Evolutionary conservation across 139 green algal genomes (phyloP), one percentile per base, ranked within the genome.

Genomic region (Trebouxia sp.): DNA sequence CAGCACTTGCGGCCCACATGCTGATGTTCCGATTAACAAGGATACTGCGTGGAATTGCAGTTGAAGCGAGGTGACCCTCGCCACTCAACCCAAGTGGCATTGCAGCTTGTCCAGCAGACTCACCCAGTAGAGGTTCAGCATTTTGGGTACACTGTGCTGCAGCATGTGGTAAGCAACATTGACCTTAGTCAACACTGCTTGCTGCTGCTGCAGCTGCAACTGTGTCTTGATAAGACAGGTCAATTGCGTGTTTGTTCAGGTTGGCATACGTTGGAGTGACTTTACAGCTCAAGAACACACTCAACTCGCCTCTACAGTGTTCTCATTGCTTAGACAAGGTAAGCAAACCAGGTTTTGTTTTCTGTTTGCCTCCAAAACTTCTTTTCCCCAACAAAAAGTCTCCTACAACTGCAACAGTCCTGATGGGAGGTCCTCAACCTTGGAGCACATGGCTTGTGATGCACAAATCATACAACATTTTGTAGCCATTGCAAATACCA

Each of bases 131-230:
- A 91, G 65, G 83, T 86, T 26, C 86, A 89, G 75, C 79, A 89
- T 35, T 75, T 91, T 81, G 87, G 87, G 0, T 91, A 87, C 65
- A 66, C 69, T 42, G 56, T 91, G 15, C 86, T 91, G 37, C 86
- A 91, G 69, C 75, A 90, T 55, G 35, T 91, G 78, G 87, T 89
- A 53, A 48, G 84, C n/a, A n/a, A n/a, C n/a, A n/a, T n/a, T n/a
- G n/a, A n/a, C n/a, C n/a, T n/a, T n/a, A n/a, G n/a, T n/a, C n/a
- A n/a, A n/a, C n/a, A n/a, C n/a, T n/a, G n/a, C n/a, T n/a, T n/a
- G n/a, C n/a, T n/a, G n/a, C n/a, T n/a, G n/a, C n/a, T n/a, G 0
- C 30, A 35, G n/a, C 24, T 35, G 26, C 62, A 42, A 3, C 12
- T 14, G 3, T 7, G 1, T 8, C 26, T 6, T 37, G 12, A n/a